Evolutionary conservation across 768 basidiomycete species (phyloP).

Genomic region (Podaxis carcinomalis): DNA sequence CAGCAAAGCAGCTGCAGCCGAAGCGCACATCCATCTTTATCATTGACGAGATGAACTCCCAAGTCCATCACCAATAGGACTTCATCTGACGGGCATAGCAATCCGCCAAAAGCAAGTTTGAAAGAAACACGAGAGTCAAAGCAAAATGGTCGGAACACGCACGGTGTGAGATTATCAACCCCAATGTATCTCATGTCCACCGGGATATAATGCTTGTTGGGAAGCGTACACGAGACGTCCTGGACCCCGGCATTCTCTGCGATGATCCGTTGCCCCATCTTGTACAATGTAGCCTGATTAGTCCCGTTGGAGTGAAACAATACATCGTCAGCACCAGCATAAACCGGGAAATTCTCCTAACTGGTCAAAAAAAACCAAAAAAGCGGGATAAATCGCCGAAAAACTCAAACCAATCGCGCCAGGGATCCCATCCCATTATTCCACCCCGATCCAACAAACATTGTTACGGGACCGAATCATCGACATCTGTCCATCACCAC

Average conservation of each 20-base stretch:
- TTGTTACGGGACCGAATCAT: neutral
- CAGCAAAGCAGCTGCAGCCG: too few species aligned
- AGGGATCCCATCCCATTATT: neutral
- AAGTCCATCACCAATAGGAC: neutral
- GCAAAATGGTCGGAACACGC: constrained; percentile 19
- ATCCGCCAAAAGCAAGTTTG: neutral
- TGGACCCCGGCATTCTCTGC: constrained; percentile 56
- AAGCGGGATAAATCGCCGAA: neutral
- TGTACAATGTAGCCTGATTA: constrained; percentile 81
- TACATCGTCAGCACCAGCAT: neutral
- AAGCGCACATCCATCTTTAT: neutral
- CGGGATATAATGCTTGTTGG: constrained; percentile 94
- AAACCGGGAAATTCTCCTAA: neutral
- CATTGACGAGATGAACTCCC: neutral
- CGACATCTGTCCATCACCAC: neutral
- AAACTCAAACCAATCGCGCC: neutral
- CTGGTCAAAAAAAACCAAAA: neutral
- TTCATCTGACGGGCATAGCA: neutral
- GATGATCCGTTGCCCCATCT: constrained; percentile 77
- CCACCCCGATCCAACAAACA: neutral
- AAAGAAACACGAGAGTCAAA: neutral
- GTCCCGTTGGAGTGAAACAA: neutral
- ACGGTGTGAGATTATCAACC: constrained; percentile 69
- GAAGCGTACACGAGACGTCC: constrained; percentile 67
- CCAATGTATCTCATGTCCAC: constrained; percentile 77